These are phyloP conservation scores for Leccinum obscurum DNA, from an alignment of 768 basidiomycete species.

Conservation along the genomic window DNA sequence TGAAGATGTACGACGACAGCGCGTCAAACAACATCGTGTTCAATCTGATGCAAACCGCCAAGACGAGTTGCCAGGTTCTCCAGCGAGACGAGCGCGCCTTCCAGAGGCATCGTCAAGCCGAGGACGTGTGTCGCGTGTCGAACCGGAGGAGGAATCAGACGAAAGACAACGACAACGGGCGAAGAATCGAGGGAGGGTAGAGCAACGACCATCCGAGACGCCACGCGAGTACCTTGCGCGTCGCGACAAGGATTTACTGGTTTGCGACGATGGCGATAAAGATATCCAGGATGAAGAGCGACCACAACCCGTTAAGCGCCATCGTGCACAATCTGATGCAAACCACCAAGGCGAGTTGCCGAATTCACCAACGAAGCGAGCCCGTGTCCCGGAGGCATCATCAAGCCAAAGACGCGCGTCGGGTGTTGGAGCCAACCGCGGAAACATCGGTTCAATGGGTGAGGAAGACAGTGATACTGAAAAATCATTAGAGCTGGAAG, in stretches of 20 bases:
- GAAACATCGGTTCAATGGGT: neutral
- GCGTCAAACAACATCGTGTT: constrained; percentile 18
- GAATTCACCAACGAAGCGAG: constrained; percentile 11
- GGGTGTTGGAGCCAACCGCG: neutral
- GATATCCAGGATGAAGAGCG: constrained; percentile 2
- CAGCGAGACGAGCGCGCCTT: constrained; percentile 2
- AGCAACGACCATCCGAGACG: neutral
- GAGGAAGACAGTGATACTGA: neutral
- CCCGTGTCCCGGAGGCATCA: constrained; percentile 5
- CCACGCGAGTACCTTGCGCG: neutral
- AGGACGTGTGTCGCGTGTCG: neutral
- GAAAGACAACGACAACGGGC: constrained; percentile 5
- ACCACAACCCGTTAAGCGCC: constrained; percentile 16
- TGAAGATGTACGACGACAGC: constrained; percentile 3
- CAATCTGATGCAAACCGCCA: constrained; percentile 8
- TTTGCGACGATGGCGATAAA: constrained; percentile 9
- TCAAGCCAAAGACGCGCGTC: neutral
- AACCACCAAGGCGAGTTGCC: neutral
- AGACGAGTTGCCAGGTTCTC: neutral
- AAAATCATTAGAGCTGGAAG: constrained; percentile 14
- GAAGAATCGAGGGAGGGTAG: neutral
- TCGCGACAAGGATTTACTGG: neutral
- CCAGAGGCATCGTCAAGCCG: neutral
- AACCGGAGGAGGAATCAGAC: neutral
- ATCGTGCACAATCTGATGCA: constrained; percentile 9